Conservation (phyloP, 257 asterid genomes). For the Hygrophila difformis region DNA sequence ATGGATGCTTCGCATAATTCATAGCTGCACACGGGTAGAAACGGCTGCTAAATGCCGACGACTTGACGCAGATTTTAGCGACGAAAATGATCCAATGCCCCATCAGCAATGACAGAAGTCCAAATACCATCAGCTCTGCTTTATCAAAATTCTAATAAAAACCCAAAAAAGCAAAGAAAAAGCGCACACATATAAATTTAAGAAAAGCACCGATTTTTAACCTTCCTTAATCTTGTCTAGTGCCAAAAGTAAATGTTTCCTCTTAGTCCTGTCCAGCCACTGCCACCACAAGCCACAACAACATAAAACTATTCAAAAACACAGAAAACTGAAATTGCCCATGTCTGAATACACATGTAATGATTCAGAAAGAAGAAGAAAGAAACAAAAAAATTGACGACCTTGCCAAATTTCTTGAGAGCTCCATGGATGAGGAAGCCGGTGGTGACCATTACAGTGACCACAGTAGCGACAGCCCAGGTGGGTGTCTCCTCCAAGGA, state of each 20-base stretch:
- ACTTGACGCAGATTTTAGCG: conserved; percentile 74
- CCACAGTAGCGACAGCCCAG: conserved; percentile 47
- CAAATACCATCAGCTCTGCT: conserved; percentile 89
- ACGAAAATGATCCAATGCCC: conserved; percentile 83
- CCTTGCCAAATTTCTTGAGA: conserved; percentile 41
- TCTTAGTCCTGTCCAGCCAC: conserved; percentile 81
- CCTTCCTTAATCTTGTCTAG: conserved; percentile 90
- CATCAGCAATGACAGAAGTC: conserved; percentile 82
- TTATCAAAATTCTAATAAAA: conserved; percentile 1
- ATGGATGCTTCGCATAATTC: conserved; percentile 15
- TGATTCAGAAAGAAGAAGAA: no score
- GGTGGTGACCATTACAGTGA: conserved; percentile 29
- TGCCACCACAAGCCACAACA: conserved; percentile 24
- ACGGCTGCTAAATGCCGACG: conserved; percentile 66
- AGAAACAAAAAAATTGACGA: no score
- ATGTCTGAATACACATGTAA: no score
- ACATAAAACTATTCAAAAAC: not conserved
- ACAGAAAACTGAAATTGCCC: conserved; percentile 1
- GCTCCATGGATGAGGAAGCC: conserved; percentile 38
- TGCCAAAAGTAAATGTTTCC: conserved; percentile 78
- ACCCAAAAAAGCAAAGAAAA: not conserved
- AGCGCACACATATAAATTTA: not conserved
- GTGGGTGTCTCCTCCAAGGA: conserved; percentile 47
- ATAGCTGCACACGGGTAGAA: conserved; percentile 72
- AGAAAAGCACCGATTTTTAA: conserved; percentile 11